These are phyloP conservation scores for Neurospora hispaniola DNA, from an alignment of 495 filamentous ascomycete genomes.

Conservation along the genomic window DNA sequence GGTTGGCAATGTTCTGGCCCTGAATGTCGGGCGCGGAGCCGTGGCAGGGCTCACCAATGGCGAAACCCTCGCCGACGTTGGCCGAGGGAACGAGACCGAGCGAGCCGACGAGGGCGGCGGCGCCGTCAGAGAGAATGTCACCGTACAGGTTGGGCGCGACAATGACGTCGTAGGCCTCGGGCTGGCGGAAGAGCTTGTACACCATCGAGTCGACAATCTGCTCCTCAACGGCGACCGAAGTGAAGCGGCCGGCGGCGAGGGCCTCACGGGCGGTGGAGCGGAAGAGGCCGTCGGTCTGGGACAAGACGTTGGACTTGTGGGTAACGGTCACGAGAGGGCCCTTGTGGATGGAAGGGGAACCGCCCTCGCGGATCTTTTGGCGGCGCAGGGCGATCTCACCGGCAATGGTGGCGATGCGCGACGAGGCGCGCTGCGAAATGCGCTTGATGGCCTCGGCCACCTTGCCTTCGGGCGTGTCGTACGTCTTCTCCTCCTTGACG, in stretches of 20 bases:
- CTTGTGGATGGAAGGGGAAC: slow-evolving; percentile 45
- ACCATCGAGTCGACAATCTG: slow-evolving; percentile 99
- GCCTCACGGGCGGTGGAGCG: slow-evolving; percentile 63
- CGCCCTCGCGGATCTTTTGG: slow-evolving; percentile 57
- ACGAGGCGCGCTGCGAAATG: slow-evolving; percentile 74
- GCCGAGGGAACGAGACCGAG: slow-evolving; percentile 90
- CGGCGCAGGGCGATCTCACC: slow-evolving; percentile 86
- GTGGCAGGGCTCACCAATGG: slow-evolving; percentile 97
- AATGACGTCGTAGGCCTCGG: slow-evolving; percentile 89
- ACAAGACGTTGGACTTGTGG: slow-evolving; percentile 96
- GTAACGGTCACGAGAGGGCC: slow-evolving; percentile 85
- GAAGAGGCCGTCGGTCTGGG: slow-evolving; percentile 95
- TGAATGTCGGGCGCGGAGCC: slow-evolving; percentile 92
- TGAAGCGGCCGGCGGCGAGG: slow-evolving; percentile 54
- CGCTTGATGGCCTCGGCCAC: slow-evolving; percentile 97
- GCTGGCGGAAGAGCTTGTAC: slow-evolving; percentile 97
- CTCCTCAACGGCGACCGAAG: slow-evolving; percentile 67
- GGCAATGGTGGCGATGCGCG: slow-evolving; percentile 80
- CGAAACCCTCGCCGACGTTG: slow-evolving; percentile 91
- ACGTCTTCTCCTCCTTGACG: slow-evolving; percentile 91
- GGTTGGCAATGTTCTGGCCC: slow-evolving; percentile 87
- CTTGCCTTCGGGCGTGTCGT: slow-evolving; percentile 61
- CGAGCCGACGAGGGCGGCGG: slow-evolving; percentile 88
- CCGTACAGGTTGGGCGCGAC: slow-evolving; percentile 98
- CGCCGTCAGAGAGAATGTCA: slow-evolving; percentile 91